Base-by-base conservation (phyloP, 306 rosid genomes). In the Medicago arabica region DNA sequence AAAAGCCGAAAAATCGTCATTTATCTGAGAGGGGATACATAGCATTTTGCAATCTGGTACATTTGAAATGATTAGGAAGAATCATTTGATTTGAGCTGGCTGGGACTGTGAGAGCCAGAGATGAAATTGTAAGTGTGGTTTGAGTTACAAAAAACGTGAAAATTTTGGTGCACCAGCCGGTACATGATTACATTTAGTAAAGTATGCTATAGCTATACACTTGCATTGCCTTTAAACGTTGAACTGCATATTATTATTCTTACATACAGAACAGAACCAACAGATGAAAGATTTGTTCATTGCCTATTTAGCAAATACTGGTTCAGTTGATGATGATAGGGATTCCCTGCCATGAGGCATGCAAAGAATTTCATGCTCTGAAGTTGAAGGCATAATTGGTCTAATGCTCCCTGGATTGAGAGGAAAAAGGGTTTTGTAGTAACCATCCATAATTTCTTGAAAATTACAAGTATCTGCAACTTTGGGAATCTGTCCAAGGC, bases 341-440 rank as follows among this genome's bases (percentile, higher is more conserved):
- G 89, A 83, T 25, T 82, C 88, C 67, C 97, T 90, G 66, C 86
- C 80, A 67, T 89, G 96, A 57, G 92, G 89, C 34, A 18, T 84
- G 49, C 71, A 65, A 25, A 90, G 96, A 51, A 28, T 72, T 78
- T 84, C 68, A 67, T 86, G 89, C 44, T 84, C 87, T 8, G 80
- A 87, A 65, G 85, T 82, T 1, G 77, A 69, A 18, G 98, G 98
- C 75, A 86, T 81, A 31, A 78, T 57, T 2, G 97, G 98, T 74
- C 83, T 85, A 77, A 95, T 95, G 83, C 83, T 49, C 59, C 98
- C 96, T 5, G 97, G 97, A 83, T 92, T 95, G 9, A 95, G 90
- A 28, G 96, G 98, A 19, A 92, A 95, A 3, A 90, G 89, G 31
- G 58, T 86, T 46, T 87, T 89, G 87, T 90, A 95, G 78, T 95